Conservation (phyloP, 306 rosid genomes). For the Cucumis hystrix region DNA sequence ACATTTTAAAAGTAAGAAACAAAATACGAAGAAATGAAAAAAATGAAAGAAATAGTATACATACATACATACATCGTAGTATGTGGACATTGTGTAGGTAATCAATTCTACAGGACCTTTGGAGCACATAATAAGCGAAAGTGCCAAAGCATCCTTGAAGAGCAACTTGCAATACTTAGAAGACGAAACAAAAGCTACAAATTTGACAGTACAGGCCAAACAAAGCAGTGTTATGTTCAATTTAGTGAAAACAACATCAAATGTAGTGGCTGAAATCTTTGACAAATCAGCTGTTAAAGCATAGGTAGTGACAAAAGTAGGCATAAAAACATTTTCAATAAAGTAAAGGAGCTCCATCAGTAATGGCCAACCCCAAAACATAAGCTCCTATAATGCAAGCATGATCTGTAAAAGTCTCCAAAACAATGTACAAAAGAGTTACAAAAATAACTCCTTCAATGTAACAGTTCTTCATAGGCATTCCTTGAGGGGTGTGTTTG, state of each 20-base stretch:
- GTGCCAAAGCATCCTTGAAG: slow-evolving; percentile 20
- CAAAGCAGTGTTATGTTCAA: background rate
- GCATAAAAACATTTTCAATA: slow-evolving; percentile 28
- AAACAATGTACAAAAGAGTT: background rate
- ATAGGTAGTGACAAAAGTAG: slow-evolving; percentile 30
- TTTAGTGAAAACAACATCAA: background rate
- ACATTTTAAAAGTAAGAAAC: too few species aligned
- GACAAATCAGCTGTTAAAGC: slow-evolving; percentile 33
- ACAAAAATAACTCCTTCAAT: slow-evolving; percentile 16
- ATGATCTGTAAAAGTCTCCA: slow-evolving; percentile 9
- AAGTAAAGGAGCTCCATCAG: slow-evolving; percentile 54
- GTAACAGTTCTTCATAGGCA: slow-evolving; percentile 27
- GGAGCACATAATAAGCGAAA: slow-evolving; percentile 34
- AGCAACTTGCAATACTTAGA: slow-evolving; percentile 28
- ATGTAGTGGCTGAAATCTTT: background rate
- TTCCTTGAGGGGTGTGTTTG: slow-evolving; percentile 48
- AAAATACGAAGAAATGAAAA: too few species aligned
- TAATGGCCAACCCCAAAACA: slow-evolving; percentile 44
- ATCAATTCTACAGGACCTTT: slow-evolving; percentile 52
- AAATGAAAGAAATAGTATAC: too few species aligned
- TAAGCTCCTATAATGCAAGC: slow-evolving; percentile 23
- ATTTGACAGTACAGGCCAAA: slow-evolving; percentile 12
- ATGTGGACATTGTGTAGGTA: slow-evolving; percentile 10
- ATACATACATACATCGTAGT: slow-evolving; percentile 6
- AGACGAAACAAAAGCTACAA: slow-evolving; percentile 15